Conservation (phyloP, 1,139 yeast genomes). For the Blastobotrys persicus region DNA sequence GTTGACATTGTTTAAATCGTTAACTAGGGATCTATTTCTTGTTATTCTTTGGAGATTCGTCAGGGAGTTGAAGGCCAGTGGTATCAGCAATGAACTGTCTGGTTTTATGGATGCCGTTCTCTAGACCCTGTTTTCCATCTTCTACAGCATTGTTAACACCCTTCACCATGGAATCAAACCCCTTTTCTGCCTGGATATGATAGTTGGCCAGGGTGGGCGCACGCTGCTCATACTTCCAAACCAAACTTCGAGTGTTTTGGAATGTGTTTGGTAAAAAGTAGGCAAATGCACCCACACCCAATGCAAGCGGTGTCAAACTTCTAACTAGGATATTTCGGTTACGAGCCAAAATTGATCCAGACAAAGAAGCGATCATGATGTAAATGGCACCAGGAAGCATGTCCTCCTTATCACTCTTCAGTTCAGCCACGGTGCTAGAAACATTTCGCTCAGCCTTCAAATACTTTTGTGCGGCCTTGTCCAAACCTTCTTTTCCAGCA, state of each 20-base stretch:
- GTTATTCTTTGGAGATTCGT: constrained; percentile 41
- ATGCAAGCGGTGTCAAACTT: constrained; percentile 57
- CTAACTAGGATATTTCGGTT: constrained; percentile 61
- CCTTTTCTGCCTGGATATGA: constrained; percentile 51
- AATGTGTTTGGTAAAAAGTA: constrained; percentile 79
- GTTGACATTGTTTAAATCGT: neutral
- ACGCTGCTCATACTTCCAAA: constrained; percentile 65
- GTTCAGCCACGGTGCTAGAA: constrained; percentile 60
- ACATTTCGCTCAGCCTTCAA: constrained; percentile 64
- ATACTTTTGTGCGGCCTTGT: constrained; percentile 48
- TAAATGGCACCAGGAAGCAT: constrained; percentile 74
- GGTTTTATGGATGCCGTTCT: constrained; percentile 44
- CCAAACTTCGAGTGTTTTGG: constrained; percentile 56
- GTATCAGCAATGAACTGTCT: constrained; percentile 53
- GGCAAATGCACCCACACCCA: constrained; percentile 69
- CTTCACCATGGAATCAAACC: constrained; percentile 48
- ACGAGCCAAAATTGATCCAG: constrained; percentile 81
- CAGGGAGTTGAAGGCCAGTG: constrained; percentile 60
- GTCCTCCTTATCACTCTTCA: constrained; percentile 72
- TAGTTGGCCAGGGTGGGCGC: constrained; percentile 67
- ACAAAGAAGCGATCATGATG: constrained; percentile 66
- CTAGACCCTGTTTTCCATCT: constrained; percentile 38
- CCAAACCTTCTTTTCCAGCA: constrained; percentile 40
- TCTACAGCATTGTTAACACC: constrained; percentile 44
- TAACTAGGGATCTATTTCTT: constrained; percentile 10